Conservation (phyloP, 1,139 yeast genomes). For the Komagataea norvegica region DNA sequence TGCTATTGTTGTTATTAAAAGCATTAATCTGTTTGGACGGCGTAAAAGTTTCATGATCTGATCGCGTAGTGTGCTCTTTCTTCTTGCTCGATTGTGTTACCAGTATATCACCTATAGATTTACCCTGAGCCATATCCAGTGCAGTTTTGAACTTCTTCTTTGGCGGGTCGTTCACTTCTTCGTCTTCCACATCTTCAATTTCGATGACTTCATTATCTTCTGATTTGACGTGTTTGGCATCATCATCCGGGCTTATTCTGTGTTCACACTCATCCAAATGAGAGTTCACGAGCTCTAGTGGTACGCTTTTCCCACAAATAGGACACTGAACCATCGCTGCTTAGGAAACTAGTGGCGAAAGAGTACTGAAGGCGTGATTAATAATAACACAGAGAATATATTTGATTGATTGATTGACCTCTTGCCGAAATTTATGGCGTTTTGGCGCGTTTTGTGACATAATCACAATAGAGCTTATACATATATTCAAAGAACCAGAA, state of each 20-base stretch:
- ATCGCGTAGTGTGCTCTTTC: too few species aligned
- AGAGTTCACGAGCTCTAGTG: conserved; percentile 22
- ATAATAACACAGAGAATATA: too few species aligned
- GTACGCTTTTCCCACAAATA: conserved; percentile 21
- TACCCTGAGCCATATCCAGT: conserved; percentile 3
- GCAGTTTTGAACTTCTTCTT: conserved; percentile 6
- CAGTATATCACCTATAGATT: conserved; percentile 9
- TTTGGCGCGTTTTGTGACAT: too few species aligned
- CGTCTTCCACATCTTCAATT: background rate
- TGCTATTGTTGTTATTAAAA: background rate
- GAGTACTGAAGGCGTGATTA: too few species aligned
- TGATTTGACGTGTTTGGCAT: conserved; percentile 2
- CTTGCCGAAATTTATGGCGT: too few species aligned
- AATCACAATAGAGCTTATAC: too few species aligned
- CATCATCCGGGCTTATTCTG: conserved; percentile 2
- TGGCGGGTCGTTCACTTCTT: background rate
- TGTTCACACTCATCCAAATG: conserved; percentile 25
- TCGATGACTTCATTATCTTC: conserved; percentile 13
- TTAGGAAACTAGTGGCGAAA: background rate
- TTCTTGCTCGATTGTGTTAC: conserved; percentile 4
- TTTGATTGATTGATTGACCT: too few species aligned
- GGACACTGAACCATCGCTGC: conserved; percentile 27
- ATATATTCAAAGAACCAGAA: too few species aligned
- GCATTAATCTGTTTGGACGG: too few species aligned
- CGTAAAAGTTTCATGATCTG: too few species aligned